Evolutionary conservation across 345 rosid genomes (phyloP).

Genomic region (Murraya koenigii): DNA sequence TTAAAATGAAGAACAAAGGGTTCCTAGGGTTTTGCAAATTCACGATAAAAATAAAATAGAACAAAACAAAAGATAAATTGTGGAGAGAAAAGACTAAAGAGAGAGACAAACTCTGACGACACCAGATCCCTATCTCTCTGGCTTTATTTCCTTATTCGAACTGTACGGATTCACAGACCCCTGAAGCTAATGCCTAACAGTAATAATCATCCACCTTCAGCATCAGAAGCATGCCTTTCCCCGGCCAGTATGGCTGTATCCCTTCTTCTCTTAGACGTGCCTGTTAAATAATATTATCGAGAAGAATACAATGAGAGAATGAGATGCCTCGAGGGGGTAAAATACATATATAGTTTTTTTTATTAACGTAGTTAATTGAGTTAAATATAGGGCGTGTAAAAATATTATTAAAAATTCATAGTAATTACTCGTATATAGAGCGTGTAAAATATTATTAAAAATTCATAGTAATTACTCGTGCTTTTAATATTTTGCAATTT

Average conservation of each 20-base stretch:
- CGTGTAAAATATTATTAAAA: too few species aligned
- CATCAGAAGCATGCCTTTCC: slow-evolving; percentile 19
- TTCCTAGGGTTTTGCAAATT: background rate
- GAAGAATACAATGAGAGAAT: background rate
- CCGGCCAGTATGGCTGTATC: background rate
- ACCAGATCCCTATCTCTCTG: background rate
- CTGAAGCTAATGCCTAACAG: too few species aligned
- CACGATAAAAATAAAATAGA: background rate
- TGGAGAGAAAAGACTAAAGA: background rate
- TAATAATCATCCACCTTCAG: too few species aligned
- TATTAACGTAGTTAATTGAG: too few species aligned
- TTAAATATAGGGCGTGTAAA: too few species aligned
- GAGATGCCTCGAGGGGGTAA: background rate
- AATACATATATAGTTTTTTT: too few species aligned
- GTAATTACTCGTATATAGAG: too few species aligned
- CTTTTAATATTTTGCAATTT: too few species aligned
- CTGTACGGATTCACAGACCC: too few species aligned
- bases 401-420: too few species aligned
- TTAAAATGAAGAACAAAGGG: background rate
- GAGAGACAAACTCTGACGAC: slow-evolving; percentile 27
- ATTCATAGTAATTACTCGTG: too few species aligned
- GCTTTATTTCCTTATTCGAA: too few species aligned
- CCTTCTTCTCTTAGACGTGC: slow-evolving; percentile 22
- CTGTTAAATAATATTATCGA: background rate
- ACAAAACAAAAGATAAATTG: background rate